Evolutionary conservation across 805 yeast species (phyloP).

Genomic region (Myxozyma lipomycoides): DNA sequence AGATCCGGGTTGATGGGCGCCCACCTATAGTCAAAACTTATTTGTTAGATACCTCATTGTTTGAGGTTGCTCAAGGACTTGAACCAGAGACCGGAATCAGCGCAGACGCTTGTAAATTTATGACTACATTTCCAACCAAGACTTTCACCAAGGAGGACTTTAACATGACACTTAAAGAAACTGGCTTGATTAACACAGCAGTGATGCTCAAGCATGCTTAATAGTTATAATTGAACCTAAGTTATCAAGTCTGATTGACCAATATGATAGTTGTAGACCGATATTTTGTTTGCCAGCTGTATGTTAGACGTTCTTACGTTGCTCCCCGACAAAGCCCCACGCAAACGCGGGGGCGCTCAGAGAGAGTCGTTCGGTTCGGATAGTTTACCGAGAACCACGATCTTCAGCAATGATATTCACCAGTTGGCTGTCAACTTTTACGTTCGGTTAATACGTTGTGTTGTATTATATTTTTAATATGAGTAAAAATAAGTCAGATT

Average conservation of each 20-base stretch:
- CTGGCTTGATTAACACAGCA: constrained; percentile 36
- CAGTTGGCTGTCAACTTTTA: no score
- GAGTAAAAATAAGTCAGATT: not conserved
- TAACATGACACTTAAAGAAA: constrained; percentile 32
- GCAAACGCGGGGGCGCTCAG: no score
- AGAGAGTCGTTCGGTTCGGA: no score
- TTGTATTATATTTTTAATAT: no score
- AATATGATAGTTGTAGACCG: not conserved
- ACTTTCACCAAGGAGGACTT: constrained; percentile 28
- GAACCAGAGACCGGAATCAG: constrained; percentile 28
- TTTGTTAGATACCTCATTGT: constrained; percentile 32
- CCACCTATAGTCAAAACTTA: constrained; percentile 32
- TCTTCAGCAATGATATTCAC: no score
- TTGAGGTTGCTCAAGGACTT: constrained; percentile 32
- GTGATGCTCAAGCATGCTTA: constrained; percentile 27
- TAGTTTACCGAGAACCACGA: no score
- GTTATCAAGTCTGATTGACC: not conserved
- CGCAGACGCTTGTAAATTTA: constrained; percentile 28
- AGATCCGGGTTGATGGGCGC: constrained; percentile 30
- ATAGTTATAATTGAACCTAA: no score
- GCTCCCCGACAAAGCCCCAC: no score
- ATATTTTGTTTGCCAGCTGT: no score
- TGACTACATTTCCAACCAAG: constrained; percentile 36
- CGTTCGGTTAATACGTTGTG: no score
- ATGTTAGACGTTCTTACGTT: no score